Evolutionary conservation across 495 filamentous ascomycete species (phyloP).

Genomic region (Penicillium coprophilum): DNA sequence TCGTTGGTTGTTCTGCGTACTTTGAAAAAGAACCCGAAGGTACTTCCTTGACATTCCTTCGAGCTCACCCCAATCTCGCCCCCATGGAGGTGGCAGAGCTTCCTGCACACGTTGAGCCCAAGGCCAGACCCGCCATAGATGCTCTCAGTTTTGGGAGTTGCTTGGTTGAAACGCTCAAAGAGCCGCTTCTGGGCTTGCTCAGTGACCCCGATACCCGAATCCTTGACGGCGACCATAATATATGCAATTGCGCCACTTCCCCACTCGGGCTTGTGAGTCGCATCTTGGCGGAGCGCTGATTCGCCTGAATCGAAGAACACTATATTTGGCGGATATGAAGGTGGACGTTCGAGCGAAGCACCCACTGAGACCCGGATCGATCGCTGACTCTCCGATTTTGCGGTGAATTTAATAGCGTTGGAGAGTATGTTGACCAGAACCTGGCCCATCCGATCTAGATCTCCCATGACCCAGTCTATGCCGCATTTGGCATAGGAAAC

Average conservation of each 20-base stretch:
- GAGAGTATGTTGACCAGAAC: slow-evolving; percentile 74
- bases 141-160: slow-evolving; percentile 72
- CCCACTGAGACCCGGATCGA: slow-evolving; percentile 69
- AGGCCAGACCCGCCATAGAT: slow-evolving; percentile 82
- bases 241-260: slow-evolving; percentile 65
- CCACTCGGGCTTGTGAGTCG: slow-evolving; percentile 60
- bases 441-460: slow-evolving; percentile 70
- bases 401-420: slow-evolving; percentile 79
- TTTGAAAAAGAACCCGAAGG: slow-evolving; percentile 81
- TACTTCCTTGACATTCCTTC: slow-evolving; percentile 69
- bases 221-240: slow-evolving; percentile 71
- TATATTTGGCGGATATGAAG: slow-evolving; percentile 45
- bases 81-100: slow-evolving; percentile 76
- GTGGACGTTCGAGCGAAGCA: slow-evolving; percentile 57
- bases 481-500: slow-evolving; percentile 52
- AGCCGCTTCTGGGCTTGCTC: slow-evolving; percentile 71
- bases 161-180: slow-evolving; percentile 81
- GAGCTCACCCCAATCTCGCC: slow-evolving; percentile 81
- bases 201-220: slow-evolving; percentile 75
- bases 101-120: slow-evolving; percentile 77
- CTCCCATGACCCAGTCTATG: slow-evolving; percentile 67
- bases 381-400: slow-evolving; percentile 47
- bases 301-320: slow-evolving; percentile 53
- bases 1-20: slow-evolving; percentile 43
- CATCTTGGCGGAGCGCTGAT: slow-evolving; percentile 34